Percentiles rank a stretch among this genome's conserved stretches.
phyloP scores from a whole-genome alignment of 2,329 filamentous ascomycete species.

The Exophiala bonariae region DNA sequence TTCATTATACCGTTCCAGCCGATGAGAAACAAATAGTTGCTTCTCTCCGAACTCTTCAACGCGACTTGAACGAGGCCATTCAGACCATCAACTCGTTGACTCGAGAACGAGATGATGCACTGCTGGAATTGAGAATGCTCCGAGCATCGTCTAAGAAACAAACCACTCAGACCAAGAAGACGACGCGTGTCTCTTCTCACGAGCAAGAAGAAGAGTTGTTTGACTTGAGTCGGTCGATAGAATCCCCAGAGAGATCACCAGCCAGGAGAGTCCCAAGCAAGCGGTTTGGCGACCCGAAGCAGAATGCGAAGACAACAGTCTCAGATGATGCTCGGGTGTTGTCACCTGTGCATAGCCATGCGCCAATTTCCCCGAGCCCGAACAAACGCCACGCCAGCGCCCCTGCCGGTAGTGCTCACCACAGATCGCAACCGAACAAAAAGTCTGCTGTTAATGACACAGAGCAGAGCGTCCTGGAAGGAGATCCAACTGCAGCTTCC shows the following conservation, averaged over 20 bases:
- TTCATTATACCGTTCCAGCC: slow-evolving; percentile 27
- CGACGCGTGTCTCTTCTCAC: slow-evolving; percentile 8
- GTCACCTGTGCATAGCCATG: slow-evolving; percentile 14
- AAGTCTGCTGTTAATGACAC: slow-evolving; percentile 23
- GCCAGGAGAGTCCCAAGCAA: slow-evolving; percentile 11
- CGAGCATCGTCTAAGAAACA: slow-evolving; percentile 20
- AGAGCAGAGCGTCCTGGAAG: slow-evolving; percentile 24
- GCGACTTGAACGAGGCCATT: slow-evolving; percentile 28
- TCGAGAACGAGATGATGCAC: slow-evolving; percentile 27
- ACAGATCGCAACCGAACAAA: slow-evolving; percentile 15
- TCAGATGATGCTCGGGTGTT: slow-evolving; percentile 28
- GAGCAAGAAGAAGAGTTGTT: slow-evolving; percentile 26
- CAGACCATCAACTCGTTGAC: slow-evolving; percentile 27
- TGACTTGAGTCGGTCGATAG: slow-evolving; percentile 26
- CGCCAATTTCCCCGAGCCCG: slow-evolving; percentile 7
- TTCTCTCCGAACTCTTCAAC: slow-evolving; percentile 28
- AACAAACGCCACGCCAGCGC: slow-evolving; percentile 15
- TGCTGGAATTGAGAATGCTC: slow-evolving; percentile 26
- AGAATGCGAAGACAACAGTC: slow-evolving; percentile 18
- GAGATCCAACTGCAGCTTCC: slow-evolving; percentile 38
- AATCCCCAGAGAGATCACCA: slow-evolving; percentile 20
- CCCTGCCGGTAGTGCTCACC: slow-evolving; percentile 4
- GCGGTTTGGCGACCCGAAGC: slow-evolving; percentile 12
- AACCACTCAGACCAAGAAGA: slow-evolving; percentile 17
- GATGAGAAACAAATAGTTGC: slow-evolving; percentile 31